Conservation (phyloP, 257 asterid species). For the Prunella vulgaris region DNA sequence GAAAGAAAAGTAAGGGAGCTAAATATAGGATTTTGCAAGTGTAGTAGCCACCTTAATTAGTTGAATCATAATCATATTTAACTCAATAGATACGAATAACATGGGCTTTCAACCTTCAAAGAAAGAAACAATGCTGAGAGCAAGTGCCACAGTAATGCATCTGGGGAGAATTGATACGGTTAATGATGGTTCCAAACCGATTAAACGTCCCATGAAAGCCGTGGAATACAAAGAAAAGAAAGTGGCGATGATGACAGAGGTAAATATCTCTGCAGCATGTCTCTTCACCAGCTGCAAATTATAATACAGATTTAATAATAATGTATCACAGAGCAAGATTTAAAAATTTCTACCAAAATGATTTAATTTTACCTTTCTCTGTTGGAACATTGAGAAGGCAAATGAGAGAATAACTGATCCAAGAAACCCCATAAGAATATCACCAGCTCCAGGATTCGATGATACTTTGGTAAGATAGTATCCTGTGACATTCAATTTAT, state of each 20-base stretch:
- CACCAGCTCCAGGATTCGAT: slow-evolving; percentile 98
- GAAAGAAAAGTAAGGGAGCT: too few relatives aligned
- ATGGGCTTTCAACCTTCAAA: too few relatives aligned
- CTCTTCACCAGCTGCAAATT: slow-evolving; percentile 80
- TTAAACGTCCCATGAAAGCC: slow-evolving; percentile 74
- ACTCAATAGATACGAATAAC: too few relatives aligned
- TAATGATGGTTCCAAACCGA: slow-evolving; percentile 61
- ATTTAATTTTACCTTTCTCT: slow-evolving; percentile 61
- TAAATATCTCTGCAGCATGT: slow-evolving; percentile 96
- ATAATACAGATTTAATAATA: not conserved
- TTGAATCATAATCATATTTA: too few relatives aligned
- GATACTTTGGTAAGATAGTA: slow-evolving; percentile 76
- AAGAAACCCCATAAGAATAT: slow-evolving; percentile 85
- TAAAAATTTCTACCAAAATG: not conserved
- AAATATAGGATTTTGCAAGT: too few relatives aligned
- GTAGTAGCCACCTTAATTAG: too few relatives aligned
- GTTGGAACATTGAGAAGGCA: slow-evolving; percentile 98
- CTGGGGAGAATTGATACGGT: too few relatives aligned
- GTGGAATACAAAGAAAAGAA: slow-evolving; percentile 91
- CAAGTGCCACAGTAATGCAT: too few relatives aligned
- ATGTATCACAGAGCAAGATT: not conserved
- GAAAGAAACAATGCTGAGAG: too few relatives aligned
- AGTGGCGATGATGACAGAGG: slow-evolving; percentile 68
- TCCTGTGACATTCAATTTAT: slow-evolving; percentile 39
- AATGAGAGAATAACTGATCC: slow-evolving; percentile 96